Evolutionary conservation across 2,329 filamentous ascomycete genomes (phyloP).

Genomic region (Talaromyces sp.): DNA sequence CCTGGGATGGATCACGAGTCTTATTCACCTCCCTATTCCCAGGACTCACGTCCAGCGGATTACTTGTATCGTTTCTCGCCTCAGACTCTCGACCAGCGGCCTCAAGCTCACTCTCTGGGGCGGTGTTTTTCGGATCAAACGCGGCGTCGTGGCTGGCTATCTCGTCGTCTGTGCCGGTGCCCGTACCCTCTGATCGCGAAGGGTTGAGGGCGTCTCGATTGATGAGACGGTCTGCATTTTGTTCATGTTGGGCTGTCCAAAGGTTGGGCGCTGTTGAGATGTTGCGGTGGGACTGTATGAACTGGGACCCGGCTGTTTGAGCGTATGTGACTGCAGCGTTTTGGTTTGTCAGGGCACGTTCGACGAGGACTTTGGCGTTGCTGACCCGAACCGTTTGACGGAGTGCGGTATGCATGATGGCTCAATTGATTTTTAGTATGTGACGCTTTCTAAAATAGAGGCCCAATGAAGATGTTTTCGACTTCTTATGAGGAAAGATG

Average conservation of each 20-base stretch:
- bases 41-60: conserved; percentile 58
- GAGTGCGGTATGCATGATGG: conserved; percentile 10
- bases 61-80: conserved; percentile 39
- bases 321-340: background rate
- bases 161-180: conserved; percentile 62
- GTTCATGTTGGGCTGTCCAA: conserved; percentile 12
- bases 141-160: conserved; percentile 60
- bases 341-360: background rate
- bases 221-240: conserved; percentile 21
- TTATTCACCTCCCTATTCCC: conserved; percentile 58
- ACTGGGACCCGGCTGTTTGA: background rate
- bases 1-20: conserved; percentile 44
- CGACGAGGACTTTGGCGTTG: background rate
- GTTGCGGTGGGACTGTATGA: background rate
- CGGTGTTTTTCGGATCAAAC: conserved; percentile 65
- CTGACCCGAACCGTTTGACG: background rate
- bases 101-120: conserved; percentile 56
- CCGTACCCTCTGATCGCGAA: conserved; percentile 62
- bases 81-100: conserved; percentile 37
- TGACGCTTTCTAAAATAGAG: background rate
- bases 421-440: background rate
- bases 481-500: background rate
- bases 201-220: conserved; percentile 63
- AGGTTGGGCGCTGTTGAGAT: conserved; percentile 7
- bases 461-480: too few species aligned